Conservation (phyloP, 2,329 filamentous ascomycete genomes). For the Penicillium sp. region DNA sequence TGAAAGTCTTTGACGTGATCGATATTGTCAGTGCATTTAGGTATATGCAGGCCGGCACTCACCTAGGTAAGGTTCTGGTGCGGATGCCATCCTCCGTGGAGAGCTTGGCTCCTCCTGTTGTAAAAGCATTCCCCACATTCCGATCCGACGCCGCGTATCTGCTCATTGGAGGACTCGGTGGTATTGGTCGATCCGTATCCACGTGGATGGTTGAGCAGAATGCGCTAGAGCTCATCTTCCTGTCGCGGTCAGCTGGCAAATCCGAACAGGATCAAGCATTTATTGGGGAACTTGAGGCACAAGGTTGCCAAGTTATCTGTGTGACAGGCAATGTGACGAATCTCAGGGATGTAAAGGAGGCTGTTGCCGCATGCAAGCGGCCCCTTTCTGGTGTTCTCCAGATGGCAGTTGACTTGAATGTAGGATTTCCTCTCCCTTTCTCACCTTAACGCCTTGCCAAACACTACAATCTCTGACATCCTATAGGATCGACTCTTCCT, state of each 20-base stretch:
- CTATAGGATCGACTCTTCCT: constrained; percentile 21
- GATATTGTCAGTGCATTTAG: constrained; percentile 15
- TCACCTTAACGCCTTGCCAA: background rate
- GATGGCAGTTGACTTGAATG: constrained; percentile 11
- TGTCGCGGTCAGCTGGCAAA: constrained; percentile 9
- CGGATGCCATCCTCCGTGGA: constrained; percentile 2
- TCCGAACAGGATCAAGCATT: constrained; percentile 5
- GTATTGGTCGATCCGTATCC: constrained; percentile 11
- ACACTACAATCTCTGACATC: background rate
- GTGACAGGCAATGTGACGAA: constrained; percentile 2
- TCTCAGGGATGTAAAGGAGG: background rate
- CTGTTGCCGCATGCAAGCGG: background rate
- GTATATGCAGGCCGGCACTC: constrained; percentile 18
- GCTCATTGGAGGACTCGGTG: constrained; percentile 16
- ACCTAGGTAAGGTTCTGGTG: constrained; percentile 21
- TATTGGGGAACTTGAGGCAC: constrained; percentile 9
- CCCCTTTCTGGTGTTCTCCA: constrained; percentile 9
- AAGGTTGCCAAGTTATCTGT: constrained; percentile 5
- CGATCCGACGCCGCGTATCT: constrained; percentile 6
- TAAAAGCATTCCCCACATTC: constrained; percentile 1
- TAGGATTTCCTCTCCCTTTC: background rate
- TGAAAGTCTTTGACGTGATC: constrained; percentile 6
- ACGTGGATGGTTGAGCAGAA: constrained; percentile 18
- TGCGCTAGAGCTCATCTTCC: constrained; percentile 11
- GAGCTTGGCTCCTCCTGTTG: background rate